Conservation (phyloP, 129 eudicot genomes). For the Artemisia annua region DNA sequence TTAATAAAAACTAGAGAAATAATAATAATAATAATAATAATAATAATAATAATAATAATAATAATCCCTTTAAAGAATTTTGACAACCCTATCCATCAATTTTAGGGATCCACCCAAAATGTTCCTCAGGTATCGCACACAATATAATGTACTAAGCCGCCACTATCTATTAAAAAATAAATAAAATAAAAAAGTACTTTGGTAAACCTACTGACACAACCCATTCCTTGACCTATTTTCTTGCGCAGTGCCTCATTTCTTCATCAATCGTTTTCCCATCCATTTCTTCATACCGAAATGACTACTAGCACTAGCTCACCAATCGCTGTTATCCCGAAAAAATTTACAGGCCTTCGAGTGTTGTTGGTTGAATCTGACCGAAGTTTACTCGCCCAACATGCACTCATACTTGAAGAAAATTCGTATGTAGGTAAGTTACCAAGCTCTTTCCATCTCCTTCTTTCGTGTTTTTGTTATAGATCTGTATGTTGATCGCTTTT, state of each 20-base stretch:
- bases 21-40: no score
- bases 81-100: no score
- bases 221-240: no score
- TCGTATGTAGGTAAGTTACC: constrained; percentile 21
- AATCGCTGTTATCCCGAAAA: constrained; percentile 10
- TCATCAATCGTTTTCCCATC: not conserved
- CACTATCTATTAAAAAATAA: no score
- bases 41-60: no score
- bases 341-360: constrained; percentile 19
- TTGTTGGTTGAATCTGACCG: constrained; percentile 25
- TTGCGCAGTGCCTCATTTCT: not conserved
- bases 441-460: not conserved
- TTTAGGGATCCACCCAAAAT: no score
- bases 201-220: no score
- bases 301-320: not conserved
- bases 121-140: no score
- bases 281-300: constrained; percentile 2
- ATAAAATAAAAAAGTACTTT: no score
- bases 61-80: no score
- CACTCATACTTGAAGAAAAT: constrained; percentile 3
- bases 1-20: no score
- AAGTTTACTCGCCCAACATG: constrained; percentile 18
- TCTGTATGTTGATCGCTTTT: not conserved
- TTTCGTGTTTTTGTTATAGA: not conserved
- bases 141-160: no score